phyloP scores from a whole-genome alignment of 495 filamentous ascomycete species.

The Neurospora sp. region DNA sequence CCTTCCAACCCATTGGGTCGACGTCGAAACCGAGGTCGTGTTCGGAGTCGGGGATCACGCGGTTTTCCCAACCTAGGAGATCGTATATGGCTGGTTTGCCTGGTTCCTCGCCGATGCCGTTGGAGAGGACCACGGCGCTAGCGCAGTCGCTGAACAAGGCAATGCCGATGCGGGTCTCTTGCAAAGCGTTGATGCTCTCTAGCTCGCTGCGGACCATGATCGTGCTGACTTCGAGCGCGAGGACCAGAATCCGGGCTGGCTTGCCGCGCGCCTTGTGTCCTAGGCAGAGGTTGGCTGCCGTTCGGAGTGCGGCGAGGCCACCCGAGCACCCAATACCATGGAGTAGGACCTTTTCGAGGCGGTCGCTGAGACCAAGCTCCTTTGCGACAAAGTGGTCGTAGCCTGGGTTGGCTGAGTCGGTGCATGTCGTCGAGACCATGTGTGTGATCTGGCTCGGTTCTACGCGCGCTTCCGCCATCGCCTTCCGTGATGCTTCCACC shows the following conservation, averaged over 20 bases:
- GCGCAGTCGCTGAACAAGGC: conserved; percentile 57
- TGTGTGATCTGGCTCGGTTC: conserved; percentile 47
- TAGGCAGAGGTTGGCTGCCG: conserved; percentile 50
- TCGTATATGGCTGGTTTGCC: conserved; percentile 34
- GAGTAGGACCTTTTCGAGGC: conserved; percentile 48
- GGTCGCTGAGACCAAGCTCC: conserved; percentile 36
- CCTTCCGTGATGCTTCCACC: conserved; percentile 46
- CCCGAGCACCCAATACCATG: conserved; percentile 58
- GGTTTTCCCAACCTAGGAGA: conserved; percentile 50
- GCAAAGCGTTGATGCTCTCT: conserved; percentile 40
- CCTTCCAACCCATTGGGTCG: conserved; percentile 51
- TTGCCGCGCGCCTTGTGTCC: conserved; percentile 41
- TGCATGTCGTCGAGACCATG: conserved; percentile 56
- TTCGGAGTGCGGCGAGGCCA: conserved; percentile 51
- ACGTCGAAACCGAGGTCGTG: conserved; percentile 50
- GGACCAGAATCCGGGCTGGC: conserved; percentile 46
- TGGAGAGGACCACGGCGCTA: conserved; percentile 48
- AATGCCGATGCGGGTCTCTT: conserved; percentile 47
- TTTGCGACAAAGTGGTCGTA: conserved; percentile 55
- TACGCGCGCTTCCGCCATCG: conserved; percentile 44
- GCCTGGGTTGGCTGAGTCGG: conserved; percentile 58
- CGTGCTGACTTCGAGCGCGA: conserved; percentile 53
- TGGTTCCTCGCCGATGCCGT: conserved; percentile 32
- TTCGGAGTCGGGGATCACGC: conserved; percentile 45
- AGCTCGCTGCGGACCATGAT: conserved; percentile 49